Evolutionary conservation across 345 rosid species (phyloP), one percentile per base, ranked within the genome.

Genomic region (Eucalyptus tenuipes): DNA sequence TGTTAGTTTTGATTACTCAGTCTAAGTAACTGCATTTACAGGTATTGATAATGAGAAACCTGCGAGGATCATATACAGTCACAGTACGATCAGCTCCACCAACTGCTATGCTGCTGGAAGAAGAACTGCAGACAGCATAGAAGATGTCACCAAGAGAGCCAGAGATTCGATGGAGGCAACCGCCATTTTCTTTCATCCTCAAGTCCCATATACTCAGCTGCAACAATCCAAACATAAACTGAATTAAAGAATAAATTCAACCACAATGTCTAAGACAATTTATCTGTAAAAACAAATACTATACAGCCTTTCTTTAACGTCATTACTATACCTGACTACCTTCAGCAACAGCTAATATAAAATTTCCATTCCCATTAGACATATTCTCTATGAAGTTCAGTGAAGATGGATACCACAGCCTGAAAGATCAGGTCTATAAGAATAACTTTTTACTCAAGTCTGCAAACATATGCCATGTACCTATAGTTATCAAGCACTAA

Each of bases 21-120:
- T 75, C 84, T 40, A 40, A 75, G 49, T 18, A 29, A 88, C 86
- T 53, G 64, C 86, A 15, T 33, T 24, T 53, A 44, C 47, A 82
- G 86, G 37, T 68, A 42, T 31, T 53, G 87, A 88, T 22, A 40
- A 88, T 20, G 42, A 89, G 88, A 50, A 87, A 95, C 97, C 96
- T 94, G 92, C 96, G 96, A 87, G 97, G 96, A 93, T 95, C 97
- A 93, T 94, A 95, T 64, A 95, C 87, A 47, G 95, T 92, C 71
- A 95, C 95, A 5, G 95, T 93, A 75, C 96, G 96, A 91, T 94
- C 96, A 90, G 94, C 94, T 49, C 96, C 97, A 84, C 95, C 96
- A 20, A 94, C 95, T 82, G 96, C 96, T 66, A 95, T 87, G 87
- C 91, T 91, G 52, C 96, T 94, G 27, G 91, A 89, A 47, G 94